Evolutionary conservation across 176 grass and related monocot genomes (phyloP).

Genomic region (Pharus latifolius): DNA sequence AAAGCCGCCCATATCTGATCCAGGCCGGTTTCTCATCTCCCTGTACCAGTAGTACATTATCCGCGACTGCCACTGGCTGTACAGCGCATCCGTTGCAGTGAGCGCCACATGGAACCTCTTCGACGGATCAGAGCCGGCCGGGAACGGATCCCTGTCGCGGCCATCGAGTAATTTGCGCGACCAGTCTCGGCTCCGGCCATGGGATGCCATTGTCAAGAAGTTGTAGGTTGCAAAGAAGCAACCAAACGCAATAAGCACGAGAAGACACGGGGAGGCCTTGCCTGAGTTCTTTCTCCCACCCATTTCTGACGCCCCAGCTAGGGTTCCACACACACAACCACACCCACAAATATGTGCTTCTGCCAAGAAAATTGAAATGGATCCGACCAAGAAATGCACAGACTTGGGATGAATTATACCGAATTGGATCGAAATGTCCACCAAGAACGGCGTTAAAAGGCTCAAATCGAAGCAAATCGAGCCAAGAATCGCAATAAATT

Average conservation of each 20-base stretch:
- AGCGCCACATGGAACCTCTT: conserved; percentile 84
- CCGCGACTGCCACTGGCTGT: conserved; percentile 96
- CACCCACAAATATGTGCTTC: not conserved
- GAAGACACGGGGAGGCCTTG: conserved; percentile 41
- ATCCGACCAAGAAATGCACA: too few relatives aligned
- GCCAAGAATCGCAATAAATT: too few relatives aligned
- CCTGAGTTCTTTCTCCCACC: conserved; percentile 42
- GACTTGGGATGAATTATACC: too few relatives aligned
- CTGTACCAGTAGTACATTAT: conserved; percentile 96
- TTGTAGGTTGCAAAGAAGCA: conserved; percentile 87
- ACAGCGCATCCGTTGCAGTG: conserved; percentile 79
- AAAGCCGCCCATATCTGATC: conserved; percentile 93
- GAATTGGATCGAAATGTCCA: too few relatives aligned
- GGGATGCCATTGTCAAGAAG: conserved; percentile 47
- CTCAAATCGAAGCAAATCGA: too few relatives aligned
- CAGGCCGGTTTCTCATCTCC: conserved; percentile 50
- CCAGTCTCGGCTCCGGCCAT: conserved; percentile 18
- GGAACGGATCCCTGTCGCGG: conserved; percentile 10
- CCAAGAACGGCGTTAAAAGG: too few relatives aligned
- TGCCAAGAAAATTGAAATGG: too few relatives aligned
- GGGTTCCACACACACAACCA: too few relatives aligned
- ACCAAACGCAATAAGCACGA: conserved; percentile 41
- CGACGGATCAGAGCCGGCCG: conserved; percentile 23
- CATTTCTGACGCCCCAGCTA: conserved; percentile 11
- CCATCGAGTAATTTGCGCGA: conserved; percentile 18